Evolutionary conservation across 2,329 filamentous ascomycete species (phyloP), one percentile per base, ranked within the genome.

Genomic region (Annulohypoxylon truncatum): DNA sequence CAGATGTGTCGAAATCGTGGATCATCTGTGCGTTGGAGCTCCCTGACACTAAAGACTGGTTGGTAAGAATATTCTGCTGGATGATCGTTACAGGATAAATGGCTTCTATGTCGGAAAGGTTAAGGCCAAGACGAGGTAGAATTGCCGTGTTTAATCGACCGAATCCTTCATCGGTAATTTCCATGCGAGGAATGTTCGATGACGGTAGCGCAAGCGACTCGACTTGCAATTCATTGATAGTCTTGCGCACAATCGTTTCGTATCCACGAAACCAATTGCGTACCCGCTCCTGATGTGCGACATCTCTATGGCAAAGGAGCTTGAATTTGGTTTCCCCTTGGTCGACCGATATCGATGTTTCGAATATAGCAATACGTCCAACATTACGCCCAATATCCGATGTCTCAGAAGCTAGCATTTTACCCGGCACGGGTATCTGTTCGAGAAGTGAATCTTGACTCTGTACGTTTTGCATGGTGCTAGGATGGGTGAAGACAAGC

Each of bases 401-500:
- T 0, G 77, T 80, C 0, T 77, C 68, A 0, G 81, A 81, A 6
- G 72, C 75, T 1, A 80, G 69, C 0, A 77, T 77, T 28, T 77
- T 77, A 0, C 80, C 81, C 0, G 83, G 81, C 0, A 82, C 74
- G 2, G 78, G 66, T 0, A 84, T 71, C 29, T 84, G 82, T 62
- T 84, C 79, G 7, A 89, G 79, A 1, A 89, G 76, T 0, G 83
- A 80, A 44, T 84, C 82, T 8, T 80, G 77, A 1, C 79, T 78
- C 53, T 84, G 82, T 0, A 85, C 73, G n/a, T 83, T 80, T 51
- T 85, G 81, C 13, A 82, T 76, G 0, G 81, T 81, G 2, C 86
- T 85, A 1, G 82, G 78, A 68, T 85, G 87, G 60, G 82, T 88
- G 73, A 90, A 88, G 31, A 88, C 80, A 35, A 90, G 79, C 73